Evolutionary conservation across 768 basidiomycete genomes (phyloP).

Genomic region (Psilocybe sp.): DNA sequence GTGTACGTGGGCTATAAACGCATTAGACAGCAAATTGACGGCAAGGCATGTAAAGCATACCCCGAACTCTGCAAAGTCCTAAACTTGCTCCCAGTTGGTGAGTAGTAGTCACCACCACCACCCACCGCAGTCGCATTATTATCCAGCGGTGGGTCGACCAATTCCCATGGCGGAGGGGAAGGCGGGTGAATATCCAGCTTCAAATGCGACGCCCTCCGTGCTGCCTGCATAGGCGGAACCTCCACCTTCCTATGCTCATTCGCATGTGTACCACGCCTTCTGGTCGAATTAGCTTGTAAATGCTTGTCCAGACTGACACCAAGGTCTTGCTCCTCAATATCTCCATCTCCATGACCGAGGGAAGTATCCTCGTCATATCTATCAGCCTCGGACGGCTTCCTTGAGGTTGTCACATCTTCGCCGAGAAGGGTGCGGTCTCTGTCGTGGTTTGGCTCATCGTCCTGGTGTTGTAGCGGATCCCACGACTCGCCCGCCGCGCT

Average conservation of each 20-base stretch:
- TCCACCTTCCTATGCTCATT: conserved; percentile 14
- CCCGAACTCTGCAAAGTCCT: conserved; percentile 36
- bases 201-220: conserved; percentile 41
- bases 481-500: no score
- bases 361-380: no score
- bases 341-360: no score
- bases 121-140: conserved; percentile 32
- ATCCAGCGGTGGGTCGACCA: conserved; percentile 44
- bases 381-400: no score
- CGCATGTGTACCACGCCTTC: conserved; percentile 1
- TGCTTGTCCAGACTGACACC: no score
- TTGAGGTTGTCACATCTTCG: no score
- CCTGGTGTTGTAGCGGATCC: no score
- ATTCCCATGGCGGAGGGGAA: conserved; percentile 70
- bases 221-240: conserved; percentile 19
- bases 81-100: conserved; percentile 40
- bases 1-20: conserved; percentile 35
- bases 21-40: conserved; percentile 4
- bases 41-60: conserved; percentile 25
- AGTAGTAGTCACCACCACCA: conserved; percentile 32
- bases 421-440: no score
- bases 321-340: no score
- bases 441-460: no score
- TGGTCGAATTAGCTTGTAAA: neutral
- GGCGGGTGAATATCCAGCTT: conserved; percentile 46